These are phyloP conservation scores for Syncephalastrum contaminatum DNA, from an alignment of 371 early-diverging fungal species.

Conservation along the genomic window DNA sequence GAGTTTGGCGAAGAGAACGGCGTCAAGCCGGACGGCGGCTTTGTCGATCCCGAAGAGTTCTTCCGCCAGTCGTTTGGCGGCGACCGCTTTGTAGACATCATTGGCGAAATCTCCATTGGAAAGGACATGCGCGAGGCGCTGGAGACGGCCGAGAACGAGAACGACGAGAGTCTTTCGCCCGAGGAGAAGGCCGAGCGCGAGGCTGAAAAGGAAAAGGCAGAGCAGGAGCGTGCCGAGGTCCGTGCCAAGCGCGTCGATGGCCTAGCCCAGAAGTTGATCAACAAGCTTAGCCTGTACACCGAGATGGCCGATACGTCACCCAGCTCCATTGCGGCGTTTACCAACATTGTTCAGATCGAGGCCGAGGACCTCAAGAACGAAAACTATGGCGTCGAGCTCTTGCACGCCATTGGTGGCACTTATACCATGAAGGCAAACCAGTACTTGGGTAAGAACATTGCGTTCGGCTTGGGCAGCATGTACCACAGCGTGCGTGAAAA, in stretches of 20 bases:
- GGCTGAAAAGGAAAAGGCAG: slow-evolving; percentile 36
- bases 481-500: slow-evolving; percentile 70
- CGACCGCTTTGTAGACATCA: slow-evolving; percentile 89
- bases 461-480: slow-evolving; percentile 73
- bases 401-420: slow-evolving; percentile 90
- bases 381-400: slow-evolving; percentile 88
- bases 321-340: slow-evolving; percentile 59
- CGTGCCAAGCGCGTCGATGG: slow-evolving; percentile 72
- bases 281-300: slow-evolving; percentile 78
- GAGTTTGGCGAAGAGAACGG: slow-evolving; percentile 73
- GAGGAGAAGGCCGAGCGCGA: slow-evolving; percentile 67
- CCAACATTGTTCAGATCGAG: slow-evolving; percentile 68
- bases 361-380: slow-evolving; percentile 87
- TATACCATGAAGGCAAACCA: slow-evolving; percentile 86
- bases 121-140: slow-evolving; percentile 84
- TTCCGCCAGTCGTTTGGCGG: slow-evolving; percentile 95
- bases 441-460: slow-evolving; percentile 67
- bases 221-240: slow-evolving; percentile 46
- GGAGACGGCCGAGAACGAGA: slow-evolving; percentile 50
- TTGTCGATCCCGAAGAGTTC: slow-evolving; percentile 90
- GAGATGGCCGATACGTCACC: slow-evolving; percentile 57
- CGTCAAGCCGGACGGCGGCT: slow-evolving; percentile 71
- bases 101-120: slow-evolving; percentile 96
- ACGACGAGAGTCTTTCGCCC: slow-evolving; percentile 42
- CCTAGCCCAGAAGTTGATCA: slow-evolving; percentile 67